Base-by-base conservation (phyloP, 345 rosid genomes). In the Bruguiera gymnorhiza region DNA sequence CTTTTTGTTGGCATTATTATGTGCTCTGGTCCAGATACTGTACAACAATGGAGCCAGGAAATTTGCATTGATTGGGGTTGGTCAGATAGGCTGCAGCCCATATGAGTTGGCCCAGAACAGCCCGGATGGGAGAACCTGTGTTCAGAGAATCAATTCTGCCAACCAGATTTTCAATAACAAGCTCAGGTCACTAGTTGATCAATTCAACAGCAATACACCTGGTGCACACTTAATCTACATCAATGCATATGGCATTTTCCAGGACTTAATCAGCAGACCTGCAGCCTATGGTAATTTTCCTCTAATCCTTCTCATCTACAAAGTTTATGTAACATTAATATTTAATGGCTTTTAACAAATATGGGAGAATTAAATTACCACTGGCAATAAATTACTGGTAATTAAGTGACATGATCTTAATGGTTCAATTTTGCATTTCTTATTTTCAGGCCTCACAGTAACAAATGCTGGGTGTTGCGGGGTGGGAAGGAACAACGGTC, bases 11-110 rank as follows among this genome's bases (percentile, higher is more conserved):
- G 50, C 50, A 43, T 43, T 43, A 3, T 43, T 43, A 13, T 43
- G 13, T 56, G 31, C 60, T 27, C 1, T 26, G 63, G 46, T 34
- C 11, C 77, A 93, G 98, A 60, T 18, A 20, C 63, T 93, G 76
- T 88, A 94, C 82, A 61, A 70, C 72, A 75, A 87, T 37, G 97
- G 98, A 55, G 97, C 93, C n/a, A 87, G 98, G 75, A 94, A 88
- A 68, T 85, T 94, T 59, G 97, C 60, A 52, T 63, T 94, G 81
- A 79, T 87, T 29, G 97, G 98, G 30, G 66, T 91, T 11, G 98
- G 98, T 7, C 89, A 83, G 66, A 80, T 91, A 6, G 98, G 98
- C 0, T 94, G 98, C 88, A 89, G 88, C 80, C 98, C 97, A 2
- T 89, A 79, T 70, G 78, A 84, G 34, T 61, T 94, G 65, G 89